A percentile compares a stretch with the other conserved stretches of the same genome.
Conservation (phyloP, 495 filamentous ascomycete species). For the Endocarpon pusillum region DNA sequence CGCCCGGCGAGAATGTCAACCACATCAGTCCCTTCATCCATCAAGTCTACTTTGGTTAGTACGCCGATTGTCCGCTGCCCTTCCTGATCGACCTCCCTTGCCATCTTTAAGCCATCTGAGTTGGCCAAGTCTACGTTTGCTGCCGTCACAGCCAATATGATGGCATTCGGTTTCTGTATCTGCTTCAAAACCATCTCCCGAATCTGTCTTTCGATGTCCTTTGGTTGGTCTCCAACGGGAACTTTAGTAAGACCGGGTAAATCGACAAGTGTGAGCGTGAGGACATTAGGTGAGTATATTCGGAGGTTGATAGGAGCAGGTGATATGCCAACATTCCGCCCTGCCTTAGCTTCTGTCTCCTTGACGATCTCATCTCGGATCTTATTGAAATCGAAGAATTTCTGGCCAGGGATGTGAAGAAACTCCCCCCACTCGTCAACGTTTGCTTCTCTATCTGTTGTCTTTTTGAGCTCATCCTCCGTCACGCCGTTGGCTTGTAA, state of each 20-base stretch:
- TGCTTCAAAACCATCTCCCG: slow-evolving; percentile 98
- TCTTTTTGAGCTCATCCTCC: slow-evolving; percentile 43
- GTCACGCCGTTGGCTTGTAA: slow-evolving; percentile 54
- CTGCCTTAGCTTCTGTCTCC: slow-evolving; percentile 94
- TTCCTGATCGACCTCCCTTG: slow-evolving; percentile 92
- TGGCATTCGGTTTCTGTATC: slow-evolving; percentile 94
- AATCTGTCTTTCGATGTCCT: slow-evolving; percentile 96
- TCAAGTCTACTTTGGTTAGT: slow-evolving; percentile 95
- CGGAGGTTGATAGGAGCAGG: slow-evolving; percentile 90
- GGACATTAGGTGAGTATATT: slow-evolving; percentile 95
- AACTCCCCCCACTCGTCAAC: slow-evolving; percentile 98
- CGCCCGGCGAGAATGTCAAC: slow-evolving; percentile 97
- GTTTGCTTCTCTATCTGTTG: slow-evolving; percentile 72
- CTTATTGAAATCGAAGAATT: slow-evolving; percentile 98
- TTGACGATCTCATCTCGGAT: slow-evolving; percentile 95
- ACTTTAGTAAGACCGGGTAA: slow-evolving; percentile 95
- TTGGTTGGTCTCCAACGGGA: slow-evolving; percentile 93
- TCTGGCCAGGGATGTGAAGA: slow-evolving; percentile 92
- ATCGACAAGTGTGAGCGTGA: slow-evolving; percentile 95
- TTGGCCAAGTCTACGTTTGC: slow-evolving; percentile 98
- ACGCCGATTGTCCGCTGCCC: slow-evolving; percentile 98
- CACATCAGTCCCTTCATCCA: slow-evolving; percentile 98
- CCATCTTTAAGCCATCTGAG: slow-evolving; percentile 92
- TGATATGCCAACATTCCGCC: slow-evolving; percentile 90
- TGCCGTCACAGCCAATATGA: slow-evolving; percentile 89